A percentile compares a stretch with the other conserved stretches of the same genome.
These are phyloP conservation scores for Dendrobium huoshanense DNA, from an alignment of 106 monocot genomes.

Conservation along the genomic window DNA sequence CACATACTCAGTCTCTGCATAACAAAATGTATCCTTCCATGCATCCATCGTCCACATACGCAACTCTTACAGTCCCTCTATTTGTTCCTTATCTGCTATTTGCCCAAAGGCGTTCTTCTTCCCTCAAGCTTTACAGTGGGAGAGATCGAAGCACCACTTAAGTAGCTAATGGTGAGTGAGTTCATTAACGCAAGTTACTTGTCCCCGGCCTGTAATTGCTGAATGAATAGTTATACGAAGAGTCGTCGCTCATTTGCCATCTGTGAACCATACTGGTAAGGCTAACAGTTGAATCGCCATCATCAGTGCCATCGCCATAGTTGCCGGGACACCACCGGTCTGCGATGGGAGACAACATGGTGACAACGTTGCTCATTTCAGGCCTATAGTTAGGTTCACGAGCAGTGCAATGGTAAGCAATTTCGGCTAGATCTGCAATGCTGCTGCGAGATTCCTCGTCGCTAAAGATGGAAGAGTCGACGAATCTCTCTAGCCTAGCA, in stretches of 20 bases:
- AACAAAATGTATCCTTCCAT: too few relatives aligned
- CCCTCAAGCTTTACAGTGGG: too few relatives aligned
- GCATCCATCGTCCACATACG: too few relatives aligned
- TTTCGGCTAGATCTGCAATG: slow-evolving; percentile 53
- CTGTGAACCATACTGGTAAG: slow-evolving; percentile 40
- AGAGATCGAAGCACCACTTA: too few relatives aligned
- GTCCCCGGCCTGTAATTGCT: not conserved
- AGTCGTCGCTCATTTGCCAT: slow-evolving; percentile 46
- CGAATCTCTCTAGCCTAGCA: slow-evolving; percentile 33
- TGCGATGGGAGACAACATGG: slow-evolving; percentile 53
- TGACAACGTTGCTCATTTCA: slow-evolving; percentile 87
- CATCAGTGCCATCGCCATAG: slow-evolving; percentile 17
- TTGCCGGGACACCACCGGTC: slow-evolving; percentile 67
- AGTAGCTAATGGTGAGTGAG: too few relatives aligned
- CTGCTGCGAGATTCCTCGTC: slow-evolving; percentile 32
- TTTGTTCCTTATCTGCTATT: too few relatives aligned
- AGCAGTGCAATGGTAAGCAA: slow-evolving; percentile 80
- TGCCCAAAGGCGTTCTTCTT: too few relatives aligned
- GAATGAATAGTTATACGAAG: slow-evolving; percentile 10
- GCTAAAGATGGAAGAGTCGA: slow-evolving; percentile 48
- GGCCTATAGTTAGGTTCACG: slow-evolving; percentile 71
- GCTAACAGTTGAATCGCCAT: slow-evolving; percentile 19
- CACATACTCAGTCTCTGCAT: too few relatives aligned
- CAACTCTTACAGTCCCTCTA: too few relatives aligned
- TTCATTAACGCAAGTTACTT: not conserved